A percentile compares a stretch with the other conserved stretches of the same genome.
Conservation (phyloP, 2,329 filamentous ascomycete genomes). For the Exophiala sp. region DNA sequence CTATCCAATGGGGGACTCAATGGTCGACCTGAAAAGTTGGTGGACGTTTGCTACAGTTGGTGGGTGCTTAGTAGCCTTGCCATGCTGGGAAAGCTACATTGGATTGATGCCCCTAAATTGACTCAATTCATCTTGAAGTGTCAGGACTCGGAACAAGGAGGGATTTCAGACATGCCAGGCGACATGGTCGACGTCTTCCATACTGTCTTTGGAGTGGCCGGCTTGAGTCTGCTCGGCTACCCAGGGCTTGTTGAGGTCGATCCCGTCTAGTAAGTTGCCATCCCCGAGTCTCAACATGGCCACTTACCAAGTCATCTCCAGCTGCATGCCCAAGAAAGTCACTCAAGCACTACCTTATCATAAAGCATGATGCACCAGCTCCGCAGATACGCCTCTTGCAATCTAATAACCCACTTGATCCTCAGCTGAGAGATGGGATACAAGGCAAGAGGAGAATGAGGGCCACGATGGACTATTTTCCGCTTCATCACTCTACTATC, state of each 20-base stretch:
- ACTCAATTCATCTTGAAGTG: constrained; percentile 76
- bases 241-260: constrained; percentile 74
- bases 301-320: constrained; percentile 30
- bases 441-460: constrained; percentile 60
- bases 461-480: constrained; percentile 25
- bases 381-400: constrained; percentile 49
- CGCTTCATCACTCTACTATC: constrained; percentile 34
- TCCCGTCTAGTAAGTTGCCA: constrained; percentile 65
- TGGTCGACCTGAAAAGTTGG: constrained; percentile 87
- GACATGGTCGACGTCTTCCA: constrained; percentile 98
- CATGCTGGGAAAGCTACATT: constrained; percentile 81
- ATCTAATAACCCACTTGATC: constrained; percentile 63
- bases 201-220: constrained; percentile 81
- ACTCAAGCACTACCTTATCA: constrained; percentile 46
- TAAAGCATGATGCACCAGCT: constrained; percentile 14
- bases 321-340: constrained; percentile 66
- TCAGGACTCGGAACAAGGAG: constrained; percentile 78
- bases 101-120: constrained; percentile 82
- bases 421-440: constrained; percentile 57
- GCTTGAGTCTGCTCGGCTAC: constrained; percentile 75
- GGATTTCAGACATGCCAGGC: constrained; percentile 82
- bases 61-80: constrained; percentile 91
- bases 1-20: constrained; percentile 82
- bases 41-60: constrained; percentile 98
- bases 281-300: not conserved